Base-by-base conservation (phyloP, 2,329 filamentous ascomycete species). In the Trichoderma hamatum region DNA sequence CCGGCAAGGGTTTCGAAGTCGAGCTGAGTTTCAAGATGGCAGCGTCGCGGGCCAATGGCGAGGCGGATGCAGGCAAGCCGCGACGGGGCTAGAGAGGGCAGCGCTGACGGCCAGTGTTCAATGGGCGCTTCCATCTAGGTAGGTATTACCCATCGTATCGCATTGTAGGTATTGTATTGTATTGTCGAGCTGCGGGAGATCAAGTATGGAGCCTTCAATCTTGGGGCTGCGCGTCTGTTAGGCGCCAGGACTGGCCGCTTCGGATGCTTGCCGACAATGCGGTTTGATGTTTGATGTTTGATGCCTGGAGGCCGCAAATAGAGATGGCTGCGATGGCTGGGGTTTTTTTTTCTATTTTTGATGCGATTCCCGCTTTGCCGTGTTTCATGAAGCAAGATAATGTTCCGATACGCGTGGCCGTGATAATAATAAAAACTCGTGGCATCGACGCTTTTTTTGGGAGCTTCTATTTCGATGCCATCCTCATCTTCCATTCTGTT, bases 1-100 rank as follows among this genome's bases (percentile, higher is more conserved):
- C 19, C 39, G 19, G 39, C 21, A 26, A n/a, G 28, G 28, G 67
- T 66, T 69, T 69, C 60, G 52, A 65, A 63, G n/a, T 16, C n/a
- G 43, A 36, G 61, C 60, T 46, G 26, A 26, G 69, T 70, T 70
- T 70, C 69, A 68, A 60, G 52, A 68, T 59, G 58, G 24, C 14
- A 28, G 58, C 65, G 59, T n/a, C 32, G 58, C 52, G 69, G 26
- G 19, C 69, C 69, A 70, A 70, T 70, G 46, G 46, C n/a, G 43
- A 6, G 3, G 16, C 24, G 62, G 26, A 30, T 19, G 65, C 54
- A 60, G 60, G 43, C 66, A 14, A 21, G 13, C 51, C 26, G 61
- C 62, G 51, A 55, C 51, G 54, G n/a, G 39, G 49, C 10, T 43
- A 13, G 16, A 43, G 39, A 43, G 39, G 19, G 14, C 30, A 34